These are phyloP conservation scores for Cryptococcus sp. DNA, from an alignment of 1,284 basidiomycete genomes.

Conservation along the genomic window DNA sequence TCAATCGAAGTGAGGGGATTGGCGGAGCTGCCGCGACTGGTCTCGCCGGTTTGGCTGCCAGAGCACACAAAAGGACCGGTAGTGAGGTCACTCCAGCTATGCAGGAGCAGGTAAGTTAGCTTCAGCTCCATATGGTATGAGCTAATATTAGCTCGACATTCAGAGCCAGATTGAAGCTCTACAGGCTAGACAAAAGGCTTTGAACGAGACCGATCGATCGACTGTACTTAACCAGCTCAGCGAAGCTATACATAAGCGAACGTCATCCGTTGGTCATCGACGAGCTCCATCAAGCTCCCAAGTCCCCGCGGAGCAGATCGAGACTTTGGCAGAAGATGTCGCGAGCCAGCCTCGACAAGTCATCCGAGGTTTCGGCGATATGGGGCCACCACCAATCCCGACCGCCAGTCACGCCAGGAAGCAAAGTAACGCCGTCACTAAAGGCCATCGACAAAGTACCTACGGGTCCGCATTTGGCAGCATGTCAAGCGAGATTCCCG, in stretches of 20 bases:
- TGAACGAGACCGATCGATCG: conserved; percentile 78
- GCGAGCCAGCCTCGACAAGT: conserved; percentile 13
- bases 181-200: conserved; percentile 80
- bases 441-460: conserved; percentile 24
- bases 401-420: conserved; percentile 77
- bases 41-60: conserved; percentile 45
- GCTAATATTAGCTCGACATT: conserved; percentile 64
- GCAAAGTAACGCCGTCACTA: conserved; percentile 75
- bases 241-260: conserved; percentile 15
- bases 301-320: conserved; percentile 20
- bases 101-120: conserved; percentile 71
- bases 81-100: conserved; percentile 65
- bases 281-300: conserved; percentile 71
- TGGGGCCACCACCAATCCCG: conserved; percentile 27
- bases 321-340: conserved; percentile 1
- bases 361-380: conserved; percentile 21
- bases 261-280: conserved; percentile 55
- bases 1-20: conserved; percentile 37
- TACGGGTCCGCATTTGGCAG: conserved; percentile 33
- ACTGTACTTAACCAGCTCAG: conserved; percentile 54
- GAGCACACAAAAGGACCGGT: conserved; percentile 52
- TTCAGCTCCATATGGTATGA: background rate
- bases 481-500: conserved; percentile 32
- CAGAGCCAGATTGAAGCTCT: conserved; percentile 86
- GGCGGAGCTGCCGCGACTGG: conserved; percentile 41